Base-by-base conservation (phyloP, 148 eudicot species). In the Cornus florida region DNA sequence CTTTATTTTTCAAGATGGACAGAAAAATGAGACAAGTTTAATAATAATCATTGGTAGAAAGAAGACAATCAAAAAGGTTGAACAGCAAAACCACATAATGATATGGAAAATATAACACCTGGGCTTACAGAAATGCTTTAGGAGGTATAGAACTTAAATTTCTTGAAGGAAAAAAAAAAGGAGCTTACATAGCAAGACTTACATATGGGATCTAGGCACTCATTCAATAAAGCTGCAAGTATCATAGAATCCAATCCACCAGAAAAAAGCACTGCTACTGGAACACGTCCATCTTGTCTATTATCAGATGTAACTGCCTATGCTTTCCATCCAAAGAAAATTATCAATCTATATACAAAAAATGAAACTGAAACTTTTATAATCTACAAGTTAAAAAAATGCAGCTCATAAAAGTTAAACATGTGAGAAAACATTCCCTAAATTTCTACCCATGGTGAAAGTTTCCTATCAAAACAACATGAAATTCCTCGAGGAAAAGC, bases 221-320 rank as follows among this genome's bases (percentile, higher is more conserved):
- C 90, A 83, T 96, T 90, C 77, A 96, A 86, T 84, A 96, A 76
- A 50, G 98, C 98, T 65, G 99, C 92, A 75, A 96, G 86, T 82
- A 96, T 96, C 99, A 96, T 96, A 28, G 98, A 93, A 84, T 96
- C 99, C 77, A 96, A 74, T 77, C 98, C 99, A 79, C 99, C 99
- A 67, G 98, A 96, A 83, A 92, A 96, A 38, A 96, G 97, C 74
- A 96, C 92, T 75, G 98, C 97, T 74, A 95, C 89, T 22, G 99
- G 99, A 81, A 90, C 88, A 78, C 56, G 56, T 79, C 85, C 81
- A 77, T 78, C 85, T 59, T 60, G 75, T 57, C 77, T 79, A 74
- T 77, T 65, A 67, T 71, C 83, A 67, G 33, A 20, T 59, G 71
- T 65, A 82, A 60, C 69, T 38, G 76, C 89, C 98, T 88, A 83